phyloP scores from a whole-genome alignment of 2,329 filamentous ascomycete genomes.

The Cercospora zeina region DNA sequence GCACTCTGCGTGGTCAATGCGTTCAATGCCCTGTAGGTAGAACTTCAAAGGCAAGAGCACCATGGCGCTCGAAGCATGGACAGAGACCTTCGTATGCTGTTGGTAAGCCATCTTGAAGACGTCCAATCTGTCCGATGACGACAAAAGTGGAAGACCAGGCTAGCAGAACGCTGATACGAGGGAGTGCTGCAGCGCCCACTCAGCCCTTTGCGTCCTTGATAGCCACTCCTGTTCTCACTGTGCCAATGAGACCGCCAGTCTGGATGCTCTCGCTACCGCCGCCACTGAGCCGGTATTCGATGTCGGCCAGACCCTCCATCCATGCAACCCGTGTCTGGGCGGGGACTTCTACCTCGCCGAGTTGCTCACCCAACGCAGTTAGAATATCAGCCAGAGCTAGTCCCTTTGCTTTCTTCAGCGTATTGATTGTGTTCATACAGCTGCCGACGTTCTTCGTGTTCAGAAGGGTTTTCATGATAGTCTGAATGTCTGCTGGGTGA shows the following conservation, averaged over 20 bases:
- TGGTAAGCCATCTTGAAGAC: not conserved
- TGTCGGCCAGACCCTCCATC: conserved; percentile 86
- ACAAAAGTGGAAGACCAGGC: not conserved
- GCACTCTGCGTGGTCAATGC: too few relatives aligned
- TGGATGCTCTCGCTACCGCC: conserved; percentile 86
- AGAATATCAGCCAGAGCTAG: conserved; percentile 92
- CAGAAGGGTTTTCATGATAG: conserved; percentile 81
- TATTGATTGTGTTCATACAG: conserved; percentile 83
- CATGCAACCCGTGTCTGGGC: conserved; percentile 85
- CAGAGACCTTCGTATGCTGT: not conserved
- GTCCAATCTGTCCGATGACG: not conserved
- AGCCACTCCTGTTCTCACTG: conserved; percentile 83
- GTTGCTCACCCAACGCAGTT: conserved; percentile 78
- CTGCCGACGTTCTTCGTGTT: conserved; percentile 84
- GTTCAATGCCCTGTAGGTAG: too few relatives aligned
- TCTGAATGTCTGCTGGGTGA: conserved; percentile 80
- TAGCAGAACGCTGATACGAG: not conserved
- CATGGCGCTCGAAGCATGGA: not conserved
- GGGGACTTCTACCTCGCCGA: conserved; percentile 79
- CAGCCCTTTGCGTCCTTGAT: conserved; percentile 47
- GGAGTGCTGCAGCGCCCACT: not conserved
- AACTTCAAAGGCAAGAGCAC: too few relatives aligned
- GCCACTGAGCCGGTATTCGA: conserved; percentile 86
- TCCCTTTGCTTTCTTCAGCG: conserved; percentile 80
- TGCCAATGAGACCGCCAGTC: conserved; percentile 88